Percentiles rank a stretch among this genome's conserved stretches.
These are phyloP conservation scores for Murraya paniculata DNA, from an alignment of 345 rosid genomes.

Conservation along the genomic window DNA sequence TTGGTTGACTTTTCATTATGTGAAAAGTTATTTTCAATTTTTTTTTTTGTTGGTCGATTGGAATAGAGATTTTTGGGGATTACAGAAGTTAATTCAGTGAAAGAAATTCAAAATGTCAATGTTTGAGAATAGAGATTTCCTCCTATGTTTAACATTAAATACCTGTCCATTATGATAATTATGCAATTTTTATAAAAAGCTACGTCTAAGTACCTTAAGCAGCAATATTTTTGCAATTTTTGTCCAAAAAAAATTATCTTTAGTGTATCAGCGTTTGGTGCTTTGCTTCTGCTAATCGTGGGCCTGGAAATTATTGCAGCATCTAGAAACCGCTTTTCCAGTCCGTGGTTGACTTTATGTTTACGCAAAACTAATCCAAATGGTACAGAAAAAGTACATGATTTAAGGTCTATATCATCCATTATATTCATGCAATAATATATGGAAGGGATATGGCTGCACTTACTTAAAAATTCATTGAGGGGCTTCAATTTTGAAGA, in stretches of 20 bases:
- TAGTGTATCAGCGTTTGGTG: neutral
- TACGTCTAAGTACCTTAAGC: too few species aligned
- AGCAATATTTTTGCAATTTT: neutral
- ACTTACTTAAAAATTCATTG: neutral
- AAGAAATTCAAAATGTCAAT: too few species aligned
- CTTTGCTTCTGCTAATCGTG: neutral
- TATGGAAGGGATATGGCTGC: slow-evolving; percentile 2
- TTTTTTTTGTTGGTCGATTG: too few species aligned
- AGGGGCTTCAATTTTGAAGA: neutral
- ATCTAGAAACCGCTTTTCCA: neutral
- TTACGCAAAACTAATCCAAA: neutral
- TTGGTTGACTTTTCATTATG: too few species aligned
- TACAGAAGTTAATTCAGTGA: too few species aligned
- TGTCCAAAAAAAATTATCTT: neutral
- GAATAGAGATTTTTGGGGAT: too few species aligned
- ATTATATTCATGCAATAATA: neutral
- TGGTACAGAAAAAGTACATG: slow-evolving; percentile 29
- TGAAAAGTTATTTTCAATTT: too few species aligned
- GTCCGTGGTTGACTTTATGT: neutral
- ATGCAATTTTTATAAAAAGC: neutral
- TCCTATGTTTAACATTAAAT: neutral
- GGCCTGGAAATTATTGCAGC: neutral
- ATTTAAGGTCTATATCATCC: neutral
- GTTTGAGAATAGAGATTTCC: neutral
- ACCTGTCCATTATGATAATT: neutral